A percentile compares a stretch with the other conserved stretches of the same genome.
phyloP scores from a whole-genome alignment of 345 rosid genomes.

The Noccaea bulbosa region DNA sequence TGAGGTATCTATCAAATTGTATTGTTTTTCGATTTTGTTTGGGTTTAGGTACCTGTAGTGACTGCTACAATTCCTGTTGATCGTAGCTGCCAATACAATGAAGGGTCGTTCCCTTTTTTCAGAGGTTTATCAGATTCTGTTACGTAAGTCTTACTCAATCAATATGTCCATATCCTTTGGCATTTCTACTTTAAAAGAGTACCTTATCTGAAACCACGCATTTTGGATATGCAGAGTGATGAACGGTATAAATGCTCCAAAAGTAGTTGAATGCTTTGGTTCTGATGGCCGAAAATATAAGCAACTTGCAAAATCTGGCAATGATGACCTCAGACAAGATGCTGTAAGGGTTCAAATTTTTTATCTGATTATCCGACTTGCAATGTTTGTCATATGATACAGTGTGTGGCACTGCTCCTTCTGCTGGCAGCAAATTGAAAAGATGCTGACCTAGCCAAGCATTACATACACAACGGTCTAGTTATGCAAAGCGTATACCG shows the following conservation, averaged over 20 bases:
- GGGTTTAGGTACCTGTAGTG: constrained; percentile 85
- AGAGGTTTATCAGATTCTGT: constrained; percentile 80
- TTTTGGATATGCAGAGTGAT: constrained; percentile 66
- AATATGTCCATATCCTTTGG: constrained; percentile 3
- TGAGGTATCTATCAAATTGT: constrained; percentile 15
- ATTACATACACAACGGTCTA: constrained; percentile 30
- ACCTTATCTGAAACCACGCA: constrained; percentile 31
- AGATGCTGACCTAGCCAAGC: constrained; percentile 16
- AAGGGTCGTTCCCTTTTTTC: constrained; percentile 88
- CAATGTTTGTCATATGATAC: not conserved
- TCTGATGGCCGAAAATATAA: constrained; percentile 90
- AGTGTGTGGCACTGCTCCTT: constrained; percentile 1
- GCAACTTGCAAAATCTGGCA: constrained; percentile 96
- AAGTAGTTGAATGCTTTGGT: constrained; percentile 90
- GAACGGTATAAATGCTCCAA: constrained; percentile 97
- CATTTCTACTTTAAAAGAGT: constrained; percentile 21
- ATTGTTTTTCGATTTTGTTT: constrained; percentile 29
- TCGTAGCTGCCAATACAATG: constrained; percentile 69
- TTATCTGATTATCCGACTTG: constrained; percentile 19
- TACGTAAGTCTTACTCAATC: constrained; percentile 52
- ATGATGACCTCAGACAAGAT: constrained; percentile 98
- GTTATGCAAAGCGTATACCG: constrained; percentile 23
- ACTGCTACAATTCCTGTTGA: constrained; percentile 87
- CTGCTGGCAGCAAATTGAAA: constrained; percentile 21
- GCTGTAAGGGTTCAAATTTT: constrained; percentile 64